Evolutionary conservation across 805 yeast genomes (phyloP), one percentile per base, ranked within the genome.

Genomic region (Lachancea waltii): DNA sequence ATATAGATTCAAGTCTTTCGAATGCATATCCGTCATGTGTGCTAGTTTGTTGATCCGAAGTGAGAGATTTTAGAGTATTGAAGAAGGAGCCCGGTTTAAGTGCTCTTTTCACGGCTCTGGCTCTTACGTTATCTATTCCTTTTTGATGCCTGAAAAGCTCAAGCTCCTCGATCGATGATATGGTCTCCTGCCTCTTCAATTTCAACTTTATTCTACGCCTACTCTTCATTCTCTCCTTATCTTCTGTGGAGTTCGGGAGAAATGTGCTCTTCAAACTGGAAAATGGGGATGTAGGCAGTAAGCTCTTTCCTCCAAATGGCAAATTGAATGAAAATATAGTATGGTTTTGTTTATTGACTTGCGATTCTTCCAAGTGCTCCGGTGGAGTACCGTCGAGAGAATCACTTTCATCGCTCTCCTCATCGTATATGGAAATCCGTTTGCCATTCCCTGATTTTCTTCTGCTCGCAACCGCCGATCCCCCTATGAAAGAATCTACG

Each of bases 51-150:
- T 46, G 43, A 36, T 49, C 48, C 13, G 24, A 16, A 13, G 49
- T 47, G 3, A 53, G 43, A 25, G 45, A 42, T 28, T 49, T 46
- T 1, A 58, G 30, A 5, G 54, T 44, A 15, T 51, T 48, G 30
- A 50, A 49, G n/a, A 61, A 30, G 4, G 48, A 36, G n/a, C 69
- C 73, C 11, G 78, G 71, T 11, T 72, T 65, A 3, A 86, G 50
- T 1, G 85, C 74, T 42, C 76, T 73, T 46, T 73, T 75, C 35
- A 87, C 71, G 0, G 95, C 95, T 18, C 80, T 64, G 15, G 80
- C 57, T 36, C 92, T 69, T 1, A 79, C 77, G 50, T 81, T 79
- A 41, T 79, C 89, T 23, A 76, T 68, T 5, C 78, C 77, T 33
- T 73, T 74, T 18, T 70, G 64, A 40, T 72, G 65, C 36, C 64